Base-by-base conservation (phyloP, 352 stramenopile species). In the Globisporangium nunn region DNA sequence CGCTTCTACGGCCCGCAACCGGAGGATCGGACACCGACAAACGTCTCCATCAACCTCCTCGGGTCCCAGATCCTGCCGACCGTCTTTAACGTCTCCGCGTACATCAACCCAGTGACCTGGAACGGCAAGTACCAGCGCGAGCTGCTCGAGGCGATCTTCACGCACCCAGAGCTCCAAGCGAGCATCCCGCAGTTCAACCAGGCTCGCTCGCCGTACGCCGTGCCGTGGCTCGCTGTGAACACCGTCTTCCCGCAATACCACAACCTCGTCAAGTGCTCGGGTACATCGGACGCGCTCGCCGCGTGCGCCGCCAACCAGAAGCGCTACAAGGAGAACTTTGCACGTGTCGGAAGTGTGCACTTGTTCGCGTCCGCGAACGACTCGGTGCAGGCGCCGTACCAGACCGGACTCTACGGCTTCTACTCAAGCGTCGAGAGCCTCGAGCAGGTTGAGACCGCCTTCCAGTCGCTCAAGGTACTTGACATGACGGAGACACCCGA, bases 1-100 rank as follows among this genome's bases (percentile, higher is more conserved):
- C 33, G 68, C 28, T 87, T 85, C 52, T 72, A 77, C 48, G 75
- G 74, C 0, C 74, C 72, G 0, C 73, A 87, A 29, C 40, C 54
- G 0, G 51, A 12, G 0, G 70, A 80, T 49, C 5, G 7, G 0
- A 14, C 33, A 1, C 18, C 64, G 1, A 33, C 55, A 18, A 23
- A 56, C 44, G 55, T 59, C 15, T 61, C 81, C 5, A n/a, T 52
- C 3, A 52, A 61, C 3, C 23, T 46, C 0, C 58, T 79, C 18
- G 64, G 61, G 5, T 62, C 65, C 6, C 49, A 56, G 5, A 33
- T 70, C 14, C 18, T 78, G 0, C 63, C 62, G 0, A 8, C 17
- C 6, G 11, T 75, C 5, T 75, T 79, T 51, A 46, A 75, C 55
- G 75, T 75, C 49, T 52, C 45, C 2, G 60, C 55, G 4, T 84